Percentiles rank a stretch among this genome's conserved stretches.
Evolutionary conservation across 306 rosid species (phyloP).

Genomic region (Parietaria judaica): DNA sequence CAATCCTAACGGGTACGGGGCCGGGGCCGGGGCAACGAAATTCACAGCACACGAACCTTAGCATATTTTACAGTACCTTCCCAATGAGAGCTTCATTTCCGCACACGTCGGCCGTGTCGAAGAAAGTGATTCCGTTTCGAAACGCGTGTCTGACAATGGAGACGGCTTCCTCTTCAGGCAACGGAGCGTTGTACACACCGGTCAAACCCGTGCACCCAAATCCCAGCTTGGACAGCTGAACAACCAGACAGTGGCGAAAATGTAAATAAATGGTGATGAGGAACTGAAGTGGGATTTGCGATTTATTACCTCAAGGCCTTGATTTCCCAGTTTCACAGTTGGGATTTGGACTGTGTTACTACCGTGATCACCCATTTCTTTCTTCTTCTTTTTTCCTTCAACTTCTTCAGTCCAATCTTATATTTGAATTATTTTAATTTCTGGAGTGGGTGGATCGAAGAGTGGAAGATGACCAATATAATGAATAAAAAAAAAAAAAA

Average conservation of each 20-base stretch:
- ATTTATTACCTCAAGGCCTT: conserved; percentile 18
- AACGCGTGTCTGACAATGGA: conserved; percentile 53
- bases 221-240: conserved; percentile 68
- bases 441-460: too few relatives aligned
- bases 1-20: too few relatives aligned
- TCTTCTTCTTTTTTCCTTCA: too few relatives aligned
- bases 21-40: too few relatives aligned
- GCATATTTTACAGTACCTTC: conserved; percentile 33
- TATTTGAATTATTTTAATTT: too few relatives aligned
- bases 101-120: conserved; percentile 55
- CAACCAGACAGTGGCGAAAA: too few relatives aligned
- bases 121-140: conserved; percentile 55
- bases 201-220: conserved; percentile 59
- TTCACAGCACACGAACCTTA: too few relatives aligned
- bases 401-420: too few relatives aligned
- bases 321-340: conserved; percentile 23
- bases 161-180: conserved; percentile 48
- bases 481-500: too few relatives aligned
- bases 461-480: too few relatives aligned
- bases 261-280: too few relatives aligned
- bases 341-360: conserved; percentile 7
- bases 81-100: conserved; percentile 64
- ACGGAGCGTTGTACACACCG: conserved; percentile 44
- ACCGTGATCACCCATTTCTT: conserved; percentile 7
- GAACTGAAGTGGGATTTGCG: neutral